These are phyloP conservation scores for Dendrobium officinale DNA, from an alignment of 106 monocot species.

Conservation along the genomic window DNA sequence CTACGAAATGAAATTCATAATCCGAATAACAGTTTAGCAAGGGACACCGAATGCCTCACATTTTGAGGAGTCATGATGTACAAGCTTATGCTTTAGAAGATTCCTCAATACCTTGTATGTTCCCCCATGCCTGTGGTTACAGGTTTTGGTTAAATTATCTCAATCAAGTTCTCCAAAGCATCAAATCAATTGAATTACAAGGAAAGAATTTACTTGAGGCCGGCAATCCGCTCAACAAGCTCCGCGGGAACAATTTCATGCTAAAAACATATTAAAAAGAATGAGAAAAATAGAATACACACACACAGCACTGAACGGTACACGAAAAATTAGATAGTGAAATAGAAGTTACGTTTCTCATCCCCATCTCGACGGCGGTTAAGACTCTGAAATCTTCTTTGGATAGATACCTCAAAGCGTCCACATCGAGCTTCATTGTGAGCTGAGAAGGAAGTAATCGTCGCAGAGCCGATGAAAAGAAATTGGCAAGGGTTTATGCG, in stretches of 20 bases:
- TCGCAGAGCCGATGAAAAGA: not conserved
- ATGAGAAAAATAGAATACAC: not conserved
- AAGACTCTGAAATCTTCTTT: constrained; percentile 95
- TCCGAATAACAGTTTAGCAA: not conserved
- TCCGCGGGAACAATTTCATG: constrained; percentile 87
- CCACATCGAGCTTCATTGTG: constrained; percentile 91
- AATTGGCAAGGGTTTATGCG: no score
- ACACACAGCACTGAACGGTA: not conserved
- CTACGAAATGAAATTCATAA: not conserved
- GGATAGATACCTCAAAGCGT: constrained; percentile 77
- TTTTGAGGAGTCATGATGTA: constrained; percentile 91
- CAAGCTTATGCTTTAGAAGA: constrained; percentile 82
- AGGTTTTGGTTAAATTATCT: constrained; percentile 5
- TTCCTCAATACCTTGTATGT: constrained; percentile 93
- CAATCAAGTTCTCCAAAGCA: constrained; percentile 5
- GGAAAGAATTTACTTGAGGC: constrained; percentile 57
- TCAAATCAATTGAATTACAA: not conserved
- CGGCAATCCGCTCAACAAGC: constrained; percentile 80
- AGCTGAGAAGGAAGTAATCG: not conserved
- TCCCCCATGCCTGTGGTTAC: constrained; percentile 66
- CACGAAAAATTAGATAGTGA: not conserved
- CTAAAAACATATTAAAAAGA: constrained; percentile 27
- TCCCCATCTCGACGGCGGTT: constrained; percentile 97
- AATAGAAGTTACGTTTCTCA: constrained; percentile 61
- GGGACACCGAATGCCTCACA: constrained; percentile 30